phyloP scores from a whole-genome alignment of 2,329 filamentous ascomycete genomes.

The Colletotrichum melonis region DNA sequence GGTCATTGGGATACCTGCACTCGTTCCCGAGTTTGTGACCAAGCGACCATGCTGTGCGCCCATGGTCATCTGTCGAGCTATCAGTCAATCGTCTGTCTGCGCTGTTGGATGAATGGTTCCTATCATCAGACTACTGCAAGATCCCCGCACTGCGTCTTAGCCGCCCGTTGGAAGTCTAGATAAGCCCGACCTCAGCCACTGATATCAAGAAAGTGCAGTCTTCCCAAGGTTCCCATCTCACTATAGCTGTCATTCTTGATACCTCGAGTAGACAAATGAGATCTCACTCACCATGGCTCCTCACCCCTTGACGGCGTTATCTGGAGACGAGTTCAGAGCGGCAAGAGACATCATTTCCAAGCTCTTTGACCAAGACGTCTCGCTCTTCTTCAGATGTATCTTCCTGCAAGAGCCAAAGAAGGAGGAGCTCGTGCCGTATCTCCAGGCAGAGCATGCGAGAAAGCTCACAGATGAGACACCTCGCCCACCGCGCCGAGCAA shows the following conservation, averaged over 20 bases:
- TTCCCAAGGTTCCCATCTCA: neutral
- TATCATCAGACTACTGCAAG: conserved; percentile 16
- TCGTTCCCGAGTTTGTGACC: neutral
- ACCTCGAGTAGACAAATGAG: neutral
- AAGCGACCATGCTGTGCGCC: neutral
- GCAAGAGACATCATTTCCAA: conserved; percentile 59
- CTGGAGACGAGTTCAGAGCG: conserved; percentile 58
- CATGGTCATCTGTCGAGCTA: neutral
- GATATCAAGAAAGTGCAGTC: neutral
- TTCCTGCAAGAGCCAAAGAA: conserved; percentile 73
- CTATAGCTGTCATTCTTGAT: neutral
- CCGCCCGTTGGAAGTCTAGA: conserved; percentile 10
- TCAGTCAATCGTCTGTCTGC: neutral
- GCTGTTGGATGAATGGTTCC: conserved; percentile 5
- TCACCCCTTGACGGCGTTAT: conserved; percentile 63
- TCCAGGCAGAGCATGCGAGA: conserved; percentile 71
- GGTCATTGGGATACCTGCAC: neutral
- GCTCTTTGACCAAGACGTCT: conserved; percentile 37
- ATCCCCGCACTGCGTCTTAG: conserved; percentile 20
- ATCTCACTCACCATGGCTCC: conserved; percentile 28
- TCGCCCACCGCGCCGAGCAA: conserved; percentile 57
- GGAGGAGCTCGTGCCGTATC: conserved; percentile 66
- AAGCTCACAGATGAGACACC: conserved; percentile 53
- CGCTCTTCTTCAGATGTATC: conserved; percentile 66
- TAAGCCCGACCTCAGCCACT: conserved; percentile 1